Conservation (phyloP, 805 yeast genomes). For the Zygosaccharomyces kombuchaensis region DNA sequence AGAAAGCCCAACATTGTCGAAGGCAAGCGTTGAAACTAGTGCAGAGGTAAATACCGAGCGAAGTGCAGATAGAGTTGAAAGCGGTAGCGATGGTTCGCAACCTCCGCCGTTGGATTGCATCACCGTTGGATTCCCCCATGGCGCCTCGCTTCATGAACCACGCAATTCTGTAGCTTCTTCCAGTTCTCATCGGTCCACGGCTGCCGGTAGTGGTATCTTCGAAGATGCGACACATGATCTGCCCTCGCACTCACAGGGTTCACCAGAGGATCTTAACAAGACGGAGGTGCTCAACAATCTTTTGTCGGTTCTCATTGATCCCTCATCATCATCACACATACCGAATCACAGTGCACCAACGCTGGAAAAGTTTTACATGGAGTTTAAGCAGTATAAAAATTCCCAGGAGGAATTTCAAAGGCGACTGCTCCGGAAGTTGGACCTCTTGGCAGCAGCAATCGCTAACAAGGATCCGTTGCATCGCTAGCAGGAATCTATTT, state of each 20-base stretch:
- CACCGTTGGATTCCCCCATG: constrained; percentile 12
- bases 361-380: constrained; percentile 8
- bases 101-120: constrained; percentile 25
- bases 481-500: not conserved
- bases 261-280: constrained; percentile 2
- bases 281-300: constrained; percentile 3
- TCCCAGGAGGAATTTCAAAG: constrained; percentile 14
- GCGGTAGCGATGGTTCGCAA: constrained; percentile 7
- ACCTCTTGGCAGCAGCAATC: constrained; percentile 6
- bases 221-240: not conserved
- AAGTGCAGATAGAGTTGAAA: not conserved
- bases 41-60: not conserved
- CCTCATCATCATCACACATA: not conserved
- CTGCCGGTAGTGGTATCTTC: constrained; percentile 1
- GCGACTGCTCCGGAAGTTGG: constrained; percentile 14
- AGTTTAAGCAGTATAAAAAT: constrained; percentile 7
- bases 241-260: not conserved
- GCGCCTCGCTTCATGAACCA: constrained; percentile 1
- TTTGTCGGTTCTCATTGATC: not conserved
- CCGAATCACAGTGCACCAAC: not conserved
- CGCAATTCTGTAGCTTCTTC: not conserved
- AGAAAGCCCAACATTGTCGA: not conserved
- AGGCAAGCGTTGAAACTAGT: not conserved
- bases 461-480: not conserved
- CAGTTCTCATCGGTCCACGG: constrained; percentile 4